Evolutionary conservation across 2,329 filamentous ascomycete genomes (phyloP).

Genomic region (Colletotrichum viniferum): DNA sequence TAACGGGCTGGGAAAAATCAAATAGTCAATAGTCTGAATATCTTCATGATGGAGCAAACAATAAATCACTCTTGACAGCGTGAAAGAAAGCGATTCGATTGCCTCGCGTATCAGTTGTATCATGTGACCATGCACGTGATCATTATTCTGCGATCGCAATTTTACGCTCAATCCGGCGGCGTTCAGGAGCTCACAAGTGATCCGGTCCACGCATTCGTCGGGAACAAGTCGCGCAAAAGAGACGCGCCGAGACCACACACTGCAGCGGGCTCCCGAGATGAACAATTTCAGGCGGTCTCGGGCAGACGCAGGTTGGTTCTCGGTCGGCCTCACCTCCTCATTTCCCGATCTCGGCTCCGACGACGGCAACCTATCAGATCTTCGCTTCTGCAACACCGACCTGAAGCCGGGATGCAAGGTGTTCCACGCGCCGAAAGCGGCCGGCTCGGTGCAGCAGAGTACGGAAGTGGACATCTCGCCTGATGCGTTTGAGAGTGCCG

Average conservation of each 20-base stretch:
- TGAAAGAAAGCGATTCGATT: neutral
- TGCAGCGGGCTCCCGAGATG: slow-evolving; percentile 21
- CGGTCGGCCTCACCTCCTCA: slow-evolving; percentile 57
- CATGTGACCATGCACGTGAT: neutral
- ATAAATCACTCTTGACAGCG: accelerated
- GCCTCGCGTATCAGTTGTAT: accelerated
- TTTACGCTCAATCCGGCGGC: neutral
- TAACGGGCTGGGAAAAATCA: neutral
- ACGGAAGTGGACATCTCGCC: slow-evolving; percentile 39
- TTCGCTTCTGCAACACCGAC: slow-evolving; percentile 43
- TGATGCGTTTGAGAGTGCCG: slow-evolving; percentile 31
- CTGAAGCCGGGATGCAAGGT: slow-evolving; percentile 63
- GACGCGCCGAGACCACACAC: neutral
- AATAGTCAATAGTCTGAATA: neutral
- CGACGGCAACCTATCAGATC: slow-evolving; percentile 39
- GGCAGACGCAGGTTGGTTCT: slow-evolving; percentile 50
- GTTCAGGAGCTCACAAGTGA: neutral
- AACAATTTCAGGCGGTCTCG: slow-evolving; percentile 27
- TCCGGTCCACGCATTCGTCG: neutral
- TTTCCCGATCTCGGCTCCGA: slow-evolving; percentile 57
- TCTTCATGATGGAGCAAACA: neutral
- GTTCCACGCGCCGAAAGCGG: slow-evolving; percentile 51
- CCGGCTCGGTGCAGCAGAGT: slow-evolving; percentile 33
- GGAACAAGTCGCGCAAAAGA: neutral
- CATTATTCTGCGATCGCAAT: neutral